Evolutionary conservation across 192 early-diverging fungal genomes (phyloP), one percentile per base, ranked within the genome.

Genomic region (Coemansia sp.): DNA sequence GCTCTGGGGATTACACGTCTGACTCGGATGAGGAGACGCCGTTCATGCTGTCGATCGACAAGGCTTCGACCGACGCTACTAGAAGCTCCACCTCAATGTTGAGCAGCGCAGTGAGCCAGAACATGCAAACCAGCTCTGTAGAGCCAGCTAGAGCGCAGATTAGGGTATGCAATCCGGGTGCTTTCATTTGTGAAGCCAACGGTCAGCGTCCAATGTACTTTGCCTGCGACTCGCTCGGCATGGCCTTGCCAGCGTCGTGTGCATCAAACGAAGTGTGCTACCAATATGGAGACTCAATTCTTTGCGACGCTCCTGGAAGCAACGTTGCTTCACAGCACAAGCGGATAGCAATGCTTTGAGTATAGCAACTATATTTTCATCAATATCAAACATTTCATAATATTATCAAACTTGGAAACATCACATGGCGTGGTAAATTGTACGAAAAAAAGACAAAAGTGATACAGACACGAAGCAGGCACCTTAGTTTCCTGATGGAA

Each of bases 401-500:
- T 33, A 35, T 35, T 58, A 35, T 4, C 6, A 58, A 30, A 30
- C 26, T 28, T 26, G 50, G 10, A 55, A 32, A 30, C 52, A 19
- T 19, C 28, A 30, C 42, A 35, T 7, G n/a, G 21, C 13, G 35
- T n/a, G 49, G 64, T 33, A 57, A 21, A 30, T 5, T 37, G 17
- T 64, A 72, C 14, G 19, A 46, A 30, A 14, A 60, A n/a, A 65
- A n/a, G 37, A 28, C 23, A 57, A 37, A 33, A 6, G 35, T 16
- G 46, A 63, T 42, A 38, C 6, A 52, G 19, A 14, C 21, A 14
- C 0, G 37, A 38, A 19, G 11, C 30, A 68, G 30, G 5, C 9
- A 17, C 11, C 6, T 60, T 74, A 82, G 66, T 72, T 82, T 17
- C 77, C 81, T 2, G 76, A 84, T 10, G 81, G 76, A 43, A 84